Conservation (phyloP, 192 early-diverging fungal species). For the Coemansia sp. region DNA sequence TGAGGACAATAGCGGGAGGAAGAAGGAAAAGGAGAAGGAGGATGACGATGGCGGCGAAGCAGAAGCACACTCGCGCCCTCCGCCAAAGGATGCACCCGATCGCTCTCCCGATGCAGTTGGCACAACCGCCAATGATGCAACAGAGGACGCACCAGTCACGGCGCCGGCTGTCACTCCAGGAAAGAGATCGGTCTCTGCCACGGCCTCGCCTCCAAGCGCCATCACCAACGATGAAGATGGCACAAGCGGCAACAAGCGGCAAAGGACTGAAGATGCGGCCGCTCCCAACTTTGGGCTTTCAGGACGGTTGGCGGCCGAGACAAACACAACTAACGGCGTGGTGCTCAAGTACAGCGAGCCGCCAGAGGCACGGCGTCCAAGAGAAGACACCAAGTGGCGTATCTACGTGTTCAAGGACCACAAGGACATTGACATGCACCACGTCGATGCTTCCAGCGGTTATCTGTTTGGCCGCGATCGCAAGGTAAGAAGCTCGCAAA, state of each 20-base stretch:
- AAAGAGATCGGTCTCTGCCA: neutral
- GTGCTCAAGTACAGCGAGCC: conserved; percentile 93
- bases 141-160: conserved; percentile 3
- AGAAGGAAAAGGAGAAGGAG: neutral
- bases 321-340: conserved; percentile 85
- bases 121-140: neutral
- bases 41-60: neutral
- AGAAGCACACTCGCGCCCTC: too few relatives aligned
- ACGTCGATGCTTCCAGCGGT: conserved; percentile 82
- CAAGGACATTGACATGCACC: conserved; percentile 83
- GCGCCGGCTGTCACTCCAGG: neutral
- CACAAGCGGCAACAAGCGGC: conserved; percentile 1
- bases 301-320: conserved; percentile 84
- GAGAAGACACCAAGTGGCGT: conserved; percentile 61
- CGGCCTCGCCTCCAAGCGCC: neutral
- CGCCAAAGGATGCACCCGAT: too few relatives aligned
- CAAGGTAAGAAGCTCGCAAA: conserved; percentile 43
- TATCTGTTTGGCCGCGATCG: conserved; percentile 88
- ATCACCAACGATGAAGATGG: neutral
- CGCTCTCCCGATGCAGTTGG: neutral
- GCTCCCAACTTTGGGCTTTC: conserved; percentile 84
- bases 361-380: conserved; percentile 80
- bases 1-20: neutral
- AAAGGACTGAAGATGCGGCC: conserved; percentile 15
- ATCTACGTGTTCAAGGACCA: conserved; percentile 94